Evolutionary conservation across 306 rosid genomes (phyloP).

Genomic region (Prunus armeniaca): DNA sequence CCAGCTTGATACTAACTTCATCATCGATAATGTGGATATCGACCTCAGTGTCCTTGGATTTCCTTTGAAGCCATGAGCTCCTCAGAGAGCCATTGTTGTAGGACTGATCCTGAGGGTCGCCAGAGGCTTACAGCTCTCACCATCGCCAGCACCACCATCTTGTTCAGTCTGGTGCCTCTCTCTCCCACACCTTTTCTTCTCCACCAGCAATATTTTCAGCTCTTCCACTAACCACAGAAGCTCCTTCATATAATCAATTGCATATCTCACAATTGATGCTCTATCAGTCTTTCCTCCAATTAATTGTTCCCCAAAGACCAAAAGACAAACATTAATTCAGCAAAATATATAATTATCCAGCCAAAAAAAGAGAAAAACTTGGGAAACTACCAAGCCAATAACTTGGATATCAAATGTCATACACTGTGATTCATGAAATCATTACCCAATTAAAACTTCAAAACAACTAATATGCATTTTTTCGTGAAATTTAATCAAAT

Average conservation of each 20-base stretch:
- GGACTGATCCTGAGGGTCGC: slow-evolving; percentile 47
- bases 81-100: slow-evolving; percentile 43
- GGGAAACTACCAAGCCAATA: not conserved
- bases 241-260: slow-evolving; percentile 59
- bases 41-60: slow-evolving; percentile 74
- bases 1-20: slow-evolving; percentile 71
- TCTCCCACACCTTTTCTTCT: slow-evolving; percentile 60
- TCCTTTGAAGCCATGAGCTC: slow-evolving; percentile 93
- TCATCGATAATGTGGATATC: slow-evolving; percentile 64
- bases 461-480: not conserved
- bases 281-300: slow-evolving; percentile 54
- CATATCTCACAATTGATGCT: slow-evolving; percentile 75
- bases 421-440: not conserved
- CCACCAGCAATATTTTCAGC: slow-evolving; percentile 44
- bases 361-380: not conserved
- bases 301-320: not conserved
- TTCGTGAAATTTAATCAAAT: not conserved
- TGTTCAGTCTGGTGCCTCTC: slow-evolving; percentile 49
- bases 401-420: not conserved
- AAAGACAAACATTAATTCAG: not conserved
- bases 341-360: not conserved
- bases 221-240: slow-evolving; percentile 58
- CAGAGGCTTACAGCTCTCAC: slow-evolving; percentile 64
- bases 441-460: not conserved
- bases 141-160: slow-evolving; percentile 36